Conservation (phyloP, 176 grass and related monocot genomes). For the Puccinellia tenuiflora region DNA sequence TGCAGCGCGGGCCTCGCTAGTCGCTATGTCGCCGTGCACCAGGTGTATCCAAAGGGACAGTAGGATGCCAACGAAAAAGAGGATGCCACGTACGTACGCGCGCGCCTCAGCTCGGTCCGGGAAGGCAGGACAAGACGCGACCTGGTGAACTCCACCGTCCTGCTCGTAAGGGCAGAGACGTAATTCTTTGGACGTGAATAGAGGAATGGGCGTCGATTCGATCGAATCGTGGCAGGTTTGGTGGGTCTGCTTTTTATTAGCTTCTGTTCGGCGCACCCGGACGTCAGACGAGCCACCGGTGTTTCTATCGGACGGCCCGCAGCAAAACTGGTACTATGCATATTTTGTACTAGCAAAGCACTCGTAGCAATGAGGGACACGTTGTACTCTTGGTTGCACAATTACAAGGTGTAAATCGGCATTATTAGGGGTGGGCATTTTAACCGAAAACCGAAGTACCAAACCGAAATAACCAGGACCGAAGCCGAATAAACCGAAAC, state of each 20-base stretch:
- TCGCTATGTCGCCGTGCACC: background rate
- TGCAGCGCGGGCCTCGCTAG: background rate
- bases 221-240: conserved; percentile 16
- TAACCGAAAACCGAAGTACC: too few relatives aligned
- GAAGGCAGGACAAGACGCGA: background rate
- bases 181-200: background rate
- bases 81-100: background rate
- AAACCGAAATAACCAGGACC: too few relatives aligned
- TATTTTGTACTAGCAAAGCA: background rate
- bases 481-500: too few relatives aligned
- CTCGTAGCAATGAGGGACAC: too few relatives aligned
- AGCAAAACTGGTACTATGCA: background rate
- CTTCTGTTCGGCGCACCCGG: background rate
- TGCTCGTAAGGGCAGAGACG: background rate
- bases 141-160: background rate
- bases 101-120: background rate
- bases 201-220: background rate
- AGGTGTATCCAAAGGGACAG: background rate
- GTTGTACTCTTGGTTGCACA: too few relatives aligned
- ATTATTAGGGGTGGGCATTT: too few relatives aligned
- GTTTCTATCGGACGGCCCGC: background rate
- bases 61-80: too few relatives aligned
- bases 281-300: background rate
- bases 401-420: too few relatives aligned
- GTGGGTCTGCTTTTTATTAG: background rate